phyloP scores from a whole-genome alignment of 352 stramenopile genomes.

The Phytopythium delawarense region DNA sequence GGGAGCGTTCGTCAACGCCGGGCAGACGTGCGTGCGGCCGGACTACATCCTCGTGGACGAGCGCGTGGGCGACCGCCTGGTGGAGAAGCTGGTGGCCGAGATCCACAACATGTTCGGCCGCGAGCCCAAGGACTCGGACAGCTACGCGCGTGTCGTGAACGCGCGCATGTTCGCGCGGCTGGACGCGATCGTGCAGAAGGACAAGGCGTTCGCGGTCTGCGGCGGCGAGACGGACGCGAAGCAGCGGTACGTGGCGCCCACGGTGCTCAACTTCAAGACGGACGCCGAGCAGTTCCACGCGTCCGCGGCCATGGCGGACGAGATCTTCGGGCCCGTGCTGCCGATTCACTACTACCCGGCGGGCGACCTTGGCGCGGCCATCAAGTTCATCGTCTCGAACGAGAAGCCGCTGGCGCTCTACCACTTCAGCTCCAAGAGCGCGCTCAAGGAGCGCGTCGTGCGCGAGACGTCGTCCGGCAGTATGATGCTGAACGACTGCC shows the following conservation, averaged over 20 bases:
- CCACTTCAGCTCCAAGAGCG: conserved; percentile 53
- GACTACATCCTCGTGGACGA: conserved; percentile 92
- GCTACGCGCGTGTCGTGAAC: conserved; percentile 74
- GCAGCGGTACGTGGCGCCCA: conserved; percentile 82
- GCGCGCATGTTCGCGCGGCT: conserved; percentile 55
- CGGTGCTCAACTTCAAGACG: conserved; percentile 83
- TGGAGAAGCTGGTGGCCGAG: conserved; percentile 30
- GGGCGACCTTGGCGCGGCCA: conserved; percentile 24
- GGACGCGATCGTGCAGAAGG: conserved; percentile 25
- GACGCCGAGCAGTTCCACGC: conserved; percentile 37
- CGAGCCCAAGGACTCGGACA: conserved; percentile 28
- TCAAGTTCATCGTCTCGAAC: conserved; percentile 30
- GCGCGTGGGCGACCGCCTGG: conserved; percentile 61
- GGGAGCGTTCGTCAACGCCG: conserved; percentile 86
- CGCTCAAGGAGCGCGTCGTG: conserved; percentile 32
- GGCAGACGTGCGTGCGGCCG: conserved; percentile 93
- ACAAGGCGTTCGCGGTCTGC: conserved; percentile 46
- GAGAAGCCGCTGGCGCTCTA: conserved; percentile 88
- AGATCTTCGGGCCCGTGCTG: conserved; percentile 96
- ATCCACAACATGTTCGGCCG: conserved; percentile 45
- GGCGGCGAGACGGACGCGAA: conserved; percentile 59
- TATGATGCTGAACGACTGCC: conserved; percentile 75
- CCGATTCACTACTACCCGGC: conserved; percentile 83
- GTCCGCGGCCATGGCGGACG: conserved; percentile 80
- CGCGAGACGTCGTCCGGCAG: conserved; percentile 54